phyloP scores from a whole-genome alignment of 2,329 filamentous ascomycete genomes.

The Xylariaceae sp. region DNA sequence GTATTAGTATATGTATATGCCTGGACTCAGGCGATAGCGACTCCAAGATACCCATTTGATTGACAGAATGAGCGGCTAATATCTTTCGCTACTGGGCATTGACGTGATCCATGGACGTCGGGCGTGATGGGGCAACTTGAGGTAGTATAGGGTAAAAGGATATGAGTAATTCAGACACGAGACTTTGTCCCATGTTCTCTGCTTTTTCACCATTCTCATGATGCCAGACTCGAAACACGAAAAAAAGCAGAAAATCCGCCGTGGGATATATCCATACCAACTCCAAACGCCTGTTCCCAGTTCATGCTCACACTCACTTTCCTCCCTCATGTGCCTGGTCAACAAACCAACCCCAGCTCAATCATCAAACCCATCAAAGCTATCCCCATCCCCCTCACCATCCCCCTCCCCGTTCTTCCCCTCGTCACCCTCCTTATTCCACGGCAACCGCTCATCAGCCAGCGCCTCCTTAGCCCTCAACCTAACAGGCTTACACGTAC shows the following conservation, averaged over 20 bases:
- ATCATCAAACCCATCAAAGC: slow-evolving; percentile 70
- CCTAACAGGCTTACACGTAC: slow-evolving; percentile 69
- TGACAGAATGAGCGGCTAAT: too few relatives aligned
- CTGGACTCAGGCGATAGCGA: slow-evolving; percentile 3
- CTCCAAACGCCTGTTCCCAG: slow-evolving; percentile 14
- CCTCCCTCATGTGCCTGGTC: neutral
- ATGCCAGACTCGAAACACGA: slow-evolving; percentile 3
- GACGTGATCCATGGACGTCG: too few relatives aligned
- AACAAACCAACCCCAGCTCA: slow-evolving; percentile 33
- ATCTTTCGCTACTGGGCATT: too few relatives aligned
- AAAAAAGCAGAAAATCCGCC: slow-evolving; percentile 13
- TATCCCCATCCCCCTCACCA: slow-evolving; percentile 47
- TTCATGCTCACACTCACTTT: neutral
- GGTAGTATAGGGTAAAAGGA: too few relatives aligned
- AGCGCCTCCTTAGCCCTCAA: slow-evolving; percentile 67
- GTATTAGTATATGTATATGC: too few relatives aligned
- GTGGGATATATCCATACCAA: slow-evolving; percentile 22
- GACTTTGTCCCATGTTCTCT: too few relatives aligned
- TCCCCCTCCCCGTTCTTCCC: slow-evolving; percentile 33
- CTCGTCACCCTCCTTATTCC: slow-evolving; percentile 48
- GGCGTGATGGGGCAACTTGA: too few relatives aligned
- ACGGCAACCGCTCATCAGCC: slow-evolving; percentile 69
- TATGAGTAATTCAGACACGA: too few relatives aligned
- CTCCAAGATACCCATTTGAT: slow-evolving; percentile 15
- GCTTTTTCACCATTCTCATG: too few relatives aligned